Evolutionary conservation across 495 filamentous ascomycete species (phyloP).

Genomic region (Xylaria grammica): DNA sequence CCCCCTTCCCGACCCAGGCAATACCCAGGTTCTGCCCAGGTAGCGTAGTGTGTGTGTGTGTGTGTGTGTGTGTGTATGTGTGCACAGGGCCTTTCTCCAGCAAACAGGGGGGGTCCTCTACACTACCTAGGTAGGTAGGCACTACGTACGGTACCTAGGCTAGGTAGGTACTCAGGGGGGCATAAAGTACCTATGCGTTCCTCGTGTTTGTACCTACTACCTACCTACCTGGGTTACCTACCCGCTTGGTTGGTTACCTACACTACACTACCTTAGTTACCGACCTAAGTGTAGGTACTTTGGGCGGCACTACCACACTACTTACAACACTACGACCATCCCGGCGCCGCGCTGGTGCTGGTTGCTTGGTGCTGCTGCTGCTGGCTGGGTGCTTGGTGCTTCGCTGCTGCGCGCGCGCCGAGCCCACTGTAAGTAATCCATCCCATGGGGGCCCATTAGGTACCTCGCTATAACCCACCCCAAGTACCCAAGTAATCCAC

Average conservation of each 20-base stretch:
- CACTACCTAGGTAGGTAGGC: too few species aligned
- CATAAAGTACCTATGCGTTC: slow-evolving; percentile 11
- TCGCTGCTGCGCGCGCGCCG: slow-evolving; percentile 11
- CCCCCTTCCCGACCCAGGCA: slow-evolving; percentile 7
- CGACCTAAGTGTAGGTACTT: neutral
- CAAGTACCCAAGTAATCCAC: neutral
- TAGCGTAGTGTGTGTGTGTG: too few species aligned
- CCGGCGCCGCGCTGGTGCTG: neutral
- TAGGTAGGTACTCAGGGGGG: slow-evolving; percentile 10
- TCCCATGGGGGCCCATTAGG: slow-evolving; percentile 8
- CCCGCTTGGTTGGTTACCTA: neutral
- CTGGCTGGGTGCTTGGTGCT: too few species aligned
- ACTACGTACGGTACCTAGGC: neutral
- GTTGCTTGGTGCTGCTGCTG: too few species aligned
- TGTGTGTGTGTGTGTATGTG: too few species aligned
- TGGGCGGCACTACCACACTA: neutral
- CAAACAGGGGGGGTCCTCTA: too few species aligned
- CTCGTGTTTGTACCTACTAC: neutral
- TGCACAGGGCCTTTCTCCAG: too few species aligned
- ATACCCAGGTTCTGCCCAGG: neutral
- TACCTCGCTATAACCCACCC: neutral
- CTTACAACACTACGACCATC: neutral
- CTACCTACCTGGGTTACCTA: neutral
- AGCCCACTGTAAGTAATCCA: slow-evolving; percentile 7
- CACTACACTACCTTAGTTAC: neutral